Conservation (phyloP, 2,329 filamentous ascomycete species). For the Fusarium paranaense region DNA sequence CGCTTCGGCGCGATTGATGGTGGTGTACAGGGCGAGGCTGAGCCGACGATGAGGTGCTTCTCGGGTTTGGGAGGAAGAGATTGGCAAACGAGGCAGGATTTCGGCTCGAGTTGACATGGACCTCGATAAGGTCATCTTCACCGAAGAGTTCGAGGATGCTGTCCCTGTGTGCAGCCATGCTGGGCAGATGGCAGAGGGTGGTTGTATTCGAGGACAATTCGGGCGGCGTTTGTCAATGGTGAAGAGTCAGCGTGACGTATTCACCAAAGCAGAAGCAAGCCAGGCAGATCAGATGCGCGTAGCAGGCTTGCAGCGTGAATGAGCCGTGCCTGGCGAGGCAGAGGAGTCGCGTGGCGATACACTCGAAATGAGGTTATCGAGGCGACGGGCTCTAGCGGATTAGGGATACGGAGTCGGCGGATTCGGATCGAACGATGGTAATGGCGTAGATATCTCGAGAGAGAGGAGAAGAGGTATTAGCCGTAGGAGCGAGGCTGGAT, state of each 20-base stretch:
- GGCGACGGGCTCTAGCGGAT: constrained; percentile 4
- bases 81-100: constrained; percentile 1
- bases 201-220: neutral
- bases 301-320: constrained; percentile 9
- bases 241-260: constrained; percentile 3
- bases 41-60: constrained; percentile 17
- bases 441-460: constrained; percentile 6
- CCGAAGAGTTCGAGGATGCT: constrained; percentile 36
- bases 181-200: constrained; percentile 1
- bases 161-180: constrained; percentile 32
- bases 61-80: constrained; percentile 34
- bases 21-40: neutral
- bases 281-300: constrained; percentile 4
- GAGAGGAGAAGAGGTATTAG: neutral
- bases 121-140: constrained; percentile 33
- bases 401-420: constrained; percentile 7
- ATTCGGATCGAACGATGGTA: neutral
- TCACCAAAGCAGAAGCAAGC: constrained; percentile 14
- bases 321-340: neutral
- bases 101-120: constrained; percentile 11
- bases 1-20: constrained; percentile 10
- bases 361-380: constrained; percentile 10
- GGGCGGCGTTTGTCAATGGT: neutral
- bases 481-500: neutral
- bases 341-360: constrained; percentile 28